Conservation (phyloP, 257 asterid genomes). For the Apocynum venetum region DNA sequence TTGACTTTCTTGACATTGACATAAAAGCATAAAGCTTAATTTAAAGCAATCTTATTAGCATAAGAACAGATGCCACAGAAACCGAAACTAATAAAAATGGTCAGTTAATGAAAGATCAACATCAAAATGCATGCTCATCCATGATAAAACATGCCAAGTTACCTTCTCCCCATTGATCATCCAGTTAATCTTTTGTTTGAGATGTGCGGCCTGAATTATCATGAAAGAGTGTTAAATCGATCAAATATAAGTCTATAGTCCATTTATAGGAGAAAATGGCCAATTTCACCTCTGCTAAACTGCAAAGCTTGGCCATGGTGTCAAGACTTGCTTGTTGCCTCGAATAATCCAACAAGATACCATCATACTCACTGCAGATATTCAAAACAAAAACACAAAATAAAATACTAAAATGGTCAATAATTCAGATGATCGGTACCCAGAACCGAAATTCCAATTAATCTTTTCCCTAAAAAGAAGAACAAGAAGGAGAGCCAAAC, state of each 20-base stretch:
- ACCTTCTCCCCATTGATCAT: slow-evolving; percentile 94
- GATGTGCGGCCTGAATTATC: slow-evolving; percentile 65
- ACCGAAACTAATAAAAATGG: not conserved
- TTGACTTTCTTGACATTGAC: not conserved
- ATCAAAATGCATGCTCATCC: not conserved
- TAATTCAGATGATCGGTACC: not conserved
- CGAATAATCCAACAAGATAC: slow-evolving; percentile 76
- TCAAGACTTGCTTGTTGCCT: slow-evolving; percentile 78
- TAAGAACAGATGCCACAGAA: not conserved
- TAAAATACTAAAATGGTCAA: not conserved
- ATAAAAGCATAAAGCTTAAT: not conserved
- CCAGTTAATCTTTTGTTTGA: slow-evolving; percentile 72
- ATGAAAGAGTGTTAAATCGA: slow-evolving; percentile 22
- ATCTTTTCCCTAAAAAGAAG: not conserved
- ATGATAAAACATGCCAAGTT: slow-evolving; percentile 28
- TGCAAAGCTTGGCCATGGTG: slow-evolving; percentile 62
- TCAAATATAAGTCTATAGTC: not conserved
- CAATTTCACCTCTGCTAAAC: slow-evolving; percentile 71
- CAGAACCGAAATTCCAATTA: not conserved
- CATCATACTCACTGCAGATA: slow-evolving; percentile 66
- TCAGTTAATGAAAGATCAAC: not conserved
- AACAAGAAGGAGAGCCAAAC: slow-evolving; percentile 1
- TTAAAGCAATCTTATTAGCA: not conserved
- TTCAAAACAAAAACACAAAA: slow-evolving; percentile 5
- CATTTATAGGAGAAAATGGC: slow-evolving; percentile 4